Base-by-base conservation (phyloP, 805 yeast species). In the Kazachstania africana region DNA sequence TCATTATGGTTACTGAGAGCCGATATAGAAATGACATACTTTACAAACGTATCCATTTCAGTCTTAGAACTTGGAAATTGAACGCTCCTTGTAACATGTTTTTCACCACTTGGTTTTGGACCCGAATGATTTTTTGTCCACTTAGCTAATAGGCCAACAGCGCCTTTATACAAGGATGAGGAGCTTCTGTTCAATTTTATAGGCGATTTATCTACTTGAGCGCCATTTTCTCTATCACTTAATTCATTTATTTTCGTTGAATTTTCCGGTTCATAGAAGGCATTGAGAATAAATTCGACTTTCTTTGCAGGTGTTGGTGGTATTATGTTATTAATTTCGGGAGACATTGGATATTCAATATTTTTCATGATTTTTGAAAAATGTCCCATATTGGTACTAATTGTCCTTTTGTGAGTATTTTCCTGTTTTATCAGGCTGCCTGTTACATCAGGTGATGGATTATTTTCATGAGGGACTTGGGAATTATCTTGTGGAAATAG, bases 241-340 rank as follows among this genome's bases (percentile, higher is more conserved):
- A 8, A 9, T 16, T 24, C 25, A 12, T n/a, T 22, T 17, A 16
- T 20, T 3, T 13, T 12, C 9, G 24, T 22, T 13, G 32, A 34
- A 3, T 36, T 39, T 6, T 47, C 52, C 2, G 55, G 40, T 5
- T 48, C 29, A 5, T 49, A 47, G 3, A 55, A 45, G 3, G 60
- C 38, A 6, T 50, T 50, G 12, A 62, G 41, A 4, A 55, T 50
- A 25, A 63, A 39, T 22, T 70, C 76, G 66, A 75, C 66, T 39
- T 70, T 75, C 47, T 69, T 76, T 6, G 72, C 73, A 0, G 83
- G 87, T 1, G 85, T 77, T 3, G 76, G 71, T 3, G 87, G 84
- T 5, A 72, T 53, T 10, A 79, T 63, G 21, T 46, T 52, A 39
- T 42, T 52, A 28, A 41, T 66, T 54, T 45, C 62, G 44, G 47